These are phyloP conservation scores for Pythium dissimile DNA, from an alignment of 352 stramenopile species.

Conservation along the genomic window DNA sequence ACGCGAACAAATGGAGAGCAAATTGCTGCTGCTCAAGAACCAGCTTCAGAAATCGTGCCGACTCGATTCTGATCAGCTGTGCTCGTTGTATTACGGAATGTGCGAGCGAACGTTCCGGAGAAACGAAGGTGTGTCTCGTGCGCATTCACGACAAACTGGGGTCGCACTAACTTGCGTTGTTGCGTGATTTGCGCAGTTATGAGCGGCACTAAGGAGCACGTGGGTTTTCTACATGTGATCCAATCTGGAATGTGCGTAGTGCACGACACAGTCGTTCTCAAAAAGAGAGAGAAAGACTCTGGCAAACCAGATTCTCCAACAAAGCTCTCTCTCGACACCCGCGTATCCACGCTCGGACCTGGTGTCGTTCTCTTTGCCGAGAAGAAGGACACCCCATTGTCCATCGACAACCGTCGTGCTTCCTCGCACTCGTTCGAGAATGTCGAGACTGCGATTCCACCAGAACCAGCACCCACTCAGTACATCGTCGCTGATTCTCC, in stretches of 20 bases:
- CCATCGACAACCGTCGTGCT: conserved; percentile 3
- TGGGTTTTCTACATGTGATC: conserved; percentile 33
- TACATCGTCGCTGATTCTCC: conserved; percentile 44
- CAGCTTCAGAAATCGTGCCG: conserved; percentile 29
- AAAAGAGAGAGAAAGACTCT: conserved; percentile 20
- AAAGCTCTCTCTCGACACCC: conserved; percentile 33
- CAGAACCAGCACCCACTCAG: conserved; percentile 14
- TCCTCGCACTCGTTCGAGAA: conserved; percentile 9
- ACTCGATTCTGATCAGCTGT: conserved; percentile 39
- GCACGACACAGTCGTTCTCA: conserved; percentile 36
- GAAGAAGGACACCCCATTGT: neutral
- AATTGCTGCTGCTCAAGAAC: conserved; percentile 29
- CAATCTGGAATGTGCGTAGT: conserved; percentile 39
- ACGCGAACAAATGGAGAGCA: conserved; percentile 23
- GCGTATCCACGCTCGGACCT: conserved; percentile 35
- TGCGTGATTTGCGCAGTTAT: conserved; percentile 26
- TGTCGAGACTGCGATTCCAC: neutral
- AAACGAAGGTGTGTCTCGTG: conserved; percentile 32
- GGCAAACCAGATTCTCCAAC: neutral
- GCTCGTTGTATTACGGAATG: conserved; percentile 41
- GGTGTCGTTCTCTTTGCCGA: conserved; percentile 35
- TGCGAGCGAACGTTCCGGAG: conserved; percentile 31
- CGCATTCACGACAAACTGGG: neutral
- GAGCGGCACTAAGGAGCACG: conserved; percentile 20
- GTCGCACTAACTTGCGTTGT: neutral